phyloP scores from a whole-genome alignment of 139 green algal species.

The Chlamydomonas sp. region DNA sequence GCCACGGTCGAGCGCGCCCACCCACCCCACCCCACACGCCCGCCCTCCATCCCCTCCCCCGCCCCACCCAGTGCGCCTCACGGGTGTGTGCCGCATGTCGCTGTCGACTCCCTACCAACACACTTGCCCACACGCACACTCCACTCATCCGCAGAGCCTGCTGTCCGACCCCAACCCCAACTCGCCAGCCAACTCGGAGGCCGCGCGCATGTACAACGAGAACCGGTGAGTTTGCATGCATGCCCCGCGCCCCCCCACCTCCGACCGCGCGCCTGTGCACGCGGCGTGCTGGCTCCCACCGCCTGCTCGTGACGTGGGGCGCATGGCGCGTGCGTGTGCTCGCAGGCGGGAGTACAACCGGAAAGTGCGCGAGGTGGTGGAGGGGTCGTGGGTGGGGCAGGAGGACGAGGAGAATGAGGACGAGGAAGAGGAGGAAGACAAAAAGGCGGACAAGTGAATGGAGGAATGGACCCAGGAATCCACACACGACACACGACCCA shows the following conservation, averaged over 20 bases:
- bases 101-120: too few species aligned
- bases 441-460: background rate
- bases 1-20: too few species aligned
- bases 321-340: background rate
- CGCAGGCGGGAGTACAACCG: slow-evolving; percentile 83
- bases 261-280: too few species aligned
- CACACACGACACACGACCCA: background rate
- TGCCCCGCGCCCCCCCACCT: background rate
- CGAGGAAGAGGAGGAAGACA: background rate
- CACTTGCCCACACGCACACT: too few species aligned
- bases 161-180: slow-evolving; percentile 96
- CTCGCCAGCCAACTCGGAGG: slow-evolving; percentile 94
- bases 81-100: too few species aligned
- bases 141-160: slow-evolving; percentile 78
- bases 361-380: slow-evolving; percentile 78
- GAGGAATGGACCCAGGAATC: background rate
- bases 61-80: background rate
- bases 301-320: background rate
- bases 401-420: background rate
- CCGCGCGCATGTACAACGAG: slow-evolving; percentile 84
- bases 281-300: background rate
- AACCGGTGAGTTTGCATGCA: slow-evolving; percentile 50
- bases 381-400: slow-evolving; percentile 55
- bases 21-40: too few species aligned
- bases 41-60: too few species aligned